A percentile compares a stretch with the other conserved stretches of the same genome.
Evolutionary conservation across 495 filamentous ascomycete genomes (phyloP).

Genomic region (Jackrogersella minutella): DNA sequence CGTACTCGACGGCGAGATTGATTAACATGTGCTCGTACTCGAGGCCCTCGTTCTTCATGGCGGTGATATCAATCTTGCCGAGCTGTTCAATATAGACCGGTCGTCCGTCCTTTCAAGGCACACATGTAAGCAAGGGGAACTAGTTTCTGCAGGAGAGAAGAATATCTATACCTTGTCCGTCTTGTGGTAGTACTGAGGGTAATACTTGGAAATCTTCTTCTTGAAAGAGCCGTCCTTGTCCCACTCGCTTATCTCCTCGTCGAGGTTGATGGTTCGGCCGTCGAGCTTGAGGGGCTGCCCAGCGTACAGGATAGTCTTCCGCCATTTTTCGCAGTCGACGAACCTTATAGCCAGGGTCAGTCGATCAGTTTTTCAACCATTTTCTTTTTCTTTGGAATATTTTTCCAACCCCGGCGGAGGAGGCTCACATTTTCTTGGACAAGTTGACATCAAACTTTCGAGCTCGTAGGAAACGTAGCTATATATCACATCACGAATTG

Average conservation of each 20-base stretch:
- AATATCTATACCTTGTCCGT: constrained; percentile 80
- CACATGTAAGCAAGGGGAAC: constrained; percentile 15
- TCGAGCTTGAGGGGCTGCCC: constrained; percentile 41
- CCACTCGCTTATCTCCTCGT: constrained; percentile 81
- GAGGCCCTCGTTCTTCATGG: constrained; percentile 90
- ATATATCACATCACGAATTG: constrained; percentile 20
- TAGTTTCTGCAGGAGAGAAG: background rate
- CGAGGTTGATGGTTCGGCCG: constrained; percentile 64
- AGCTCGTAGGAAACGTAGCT: constrained; percentile 91
- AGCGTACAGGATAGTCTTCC: constrained; percentile 66
- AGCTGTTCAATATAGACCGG: constrained; percentile 97
- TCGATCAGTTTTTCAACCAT: constrained; percentile 6
- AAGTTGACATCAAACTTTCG: constrained; percentile 90
- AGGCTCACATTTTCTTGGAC: constrained; percentile 83
- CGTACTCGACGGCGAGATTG: constrained; percentile 96
- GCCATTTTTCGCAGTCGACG: constrained; percentile 88
- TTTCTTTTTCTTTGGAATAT: background rate
- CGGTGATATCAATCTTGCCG: constrained; percentile 87
- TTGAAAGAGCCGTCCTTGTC: constrained; percentile 82
- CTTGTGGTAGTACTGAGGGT: constrained; percentile 99
- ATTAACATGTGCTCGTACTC: constrained; percentile 91
- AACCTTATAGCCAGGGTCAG: constrained; percentile 69
- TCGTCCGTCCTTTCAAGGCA: constrained; percentile 77
- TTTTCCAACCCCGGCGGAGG: background rate
- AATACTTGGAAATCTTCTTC: constrained; percentile 85